phyloP scores from a whole-genome alignment of 805 yeast species.

The Jamesozyma piceae region DNA sequence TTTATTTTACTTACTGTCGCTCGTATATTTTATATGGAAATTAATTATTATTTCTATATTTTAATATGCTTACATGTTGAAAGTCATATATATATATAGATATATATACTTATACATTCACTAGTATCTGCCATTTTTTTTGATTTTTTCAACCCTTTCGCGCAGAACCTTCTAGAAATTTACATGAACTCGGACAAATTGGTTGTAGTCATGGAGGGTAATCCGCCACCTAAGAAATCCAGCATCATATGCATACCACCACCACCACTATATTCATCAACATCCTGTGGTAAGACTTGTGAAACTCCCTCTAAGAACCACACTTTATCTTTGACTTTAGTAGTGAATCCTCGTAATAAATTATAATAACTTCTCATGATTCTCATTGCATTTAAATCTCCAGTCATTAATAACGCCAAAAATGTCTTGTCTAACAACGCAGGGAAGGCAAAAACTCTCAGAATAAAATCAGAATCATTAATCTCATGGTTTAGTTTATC shows the following conservation, averaged over 20 bases:
- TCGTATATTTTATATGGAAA: neutral
- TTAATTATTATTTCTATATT: neutral
- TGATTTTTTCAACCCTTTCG: too few species aligned
- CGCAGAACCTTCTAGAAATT: conserved; percentile 3
- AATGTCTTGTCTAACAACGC: conserved; percentile 80
- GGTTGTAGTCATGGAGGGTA: conserved; percentile 40
- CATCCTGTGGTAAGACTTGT: conserved; percentile 82
- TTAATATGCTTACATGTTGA: too few species aligned
- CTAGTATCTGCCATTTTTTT: neutral
- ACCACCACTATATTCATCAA: conserved; percentile 86
- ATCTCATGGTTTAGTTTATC: conserved; percentile 77
- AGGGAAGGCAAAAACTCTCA: conserved; percentile 87
- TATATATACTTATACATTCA: neutral
- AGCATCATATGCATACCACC: conserved; percentile 91
- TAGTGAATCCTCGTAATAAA: conserved; percentile 68
- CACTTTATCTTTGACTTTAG: conserved; percentile 79
- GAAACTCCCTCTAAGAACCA: conserved; percentile 94
- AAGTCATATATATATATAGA: neutral
- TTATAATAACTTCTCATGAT: conserved; percentile 85
- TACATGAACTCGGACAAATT: conserved; percentile 29
- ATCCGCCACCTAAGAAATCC: conserved; percentile 70
- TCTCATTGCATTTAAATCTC: conserved; percentile 82
- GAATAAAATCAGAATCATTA: conserved; percentile 74
- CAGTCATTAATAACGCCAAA: conserved; percentile 66
- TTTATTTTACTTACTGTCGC: conserved; percentile 3